A percentile compares a stretch with the other conserved stretches of the same genome.
phyloP scores from a whole-genome alignment of 2,329 filamentous ascomycete species.

The Fusarium nisikadoi region DNA sequence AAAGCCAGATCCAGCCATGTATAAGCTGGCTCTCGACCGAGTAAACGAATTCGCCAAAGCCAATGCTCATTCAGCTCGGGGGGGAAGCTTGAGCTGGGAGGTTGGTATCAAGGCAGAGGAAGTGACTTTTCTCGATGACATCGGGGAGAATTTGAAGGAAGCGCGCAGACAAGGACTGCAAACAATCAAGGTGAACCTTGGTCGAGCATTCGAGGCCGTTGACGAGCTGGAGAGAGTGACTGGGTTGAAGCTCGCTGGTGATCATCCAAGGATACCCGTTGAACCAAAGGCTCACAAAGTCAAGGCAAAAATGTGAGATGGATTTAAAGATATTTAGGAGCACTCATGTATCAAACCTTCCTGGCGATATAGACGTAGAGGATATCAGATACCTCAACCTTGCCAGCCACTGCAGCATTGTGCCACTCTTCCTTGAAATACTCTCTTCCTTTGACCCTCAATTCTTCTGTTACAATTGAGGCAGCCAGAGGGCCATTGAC shows the following conservation, averaged over 20 bases:
- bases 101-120: constrained; percentile 69
- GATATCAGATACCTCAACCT: constrained; percentile 43
- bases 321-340: no score
- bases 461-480: constrained; percentile 31
- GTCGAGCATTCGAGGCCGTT: constrained; percentile 82
- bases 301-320: constrained; percentile 56
- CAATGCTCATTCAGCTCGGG: constrained; percentile 56
- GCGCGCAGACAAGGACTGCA: constrained; percentile 78
- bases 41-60: constrained; percentile 71
- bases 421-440: constrained; percentile 48
- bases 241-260: constrained; percentile 70
- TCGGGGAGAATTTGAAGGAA: constrained; percentile 90
- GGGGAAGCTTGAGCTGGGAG: constrained; percentile 56
- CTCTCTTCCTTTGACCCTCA: constrained; percentile 38
- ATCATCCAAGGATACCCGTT: constrained; percentile 62
- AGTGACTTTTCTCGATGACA: constrained; percentile 90
- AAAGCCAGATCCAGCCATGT: constrained; percentile 88
- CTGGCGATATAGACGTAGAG: constrained; percentile 48
- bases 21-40: constrained; percentile 75
- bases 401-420: constrained; percentile 44
- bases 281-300: constrained; percentile 49
- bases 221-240: constrained; percentile 80
- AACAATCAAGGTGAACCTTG: constrained; percentile 87
- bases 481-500: constrained; percentile 35
- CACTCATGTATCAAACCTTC: constrained; percentile 8